A percentile compares a stretch with the other conserved stretches of the same genome.
Evolutionary conservation across 768 basidiomycete species (phyloP).

Genomic region (Coprinellus micaceus): DNA sequence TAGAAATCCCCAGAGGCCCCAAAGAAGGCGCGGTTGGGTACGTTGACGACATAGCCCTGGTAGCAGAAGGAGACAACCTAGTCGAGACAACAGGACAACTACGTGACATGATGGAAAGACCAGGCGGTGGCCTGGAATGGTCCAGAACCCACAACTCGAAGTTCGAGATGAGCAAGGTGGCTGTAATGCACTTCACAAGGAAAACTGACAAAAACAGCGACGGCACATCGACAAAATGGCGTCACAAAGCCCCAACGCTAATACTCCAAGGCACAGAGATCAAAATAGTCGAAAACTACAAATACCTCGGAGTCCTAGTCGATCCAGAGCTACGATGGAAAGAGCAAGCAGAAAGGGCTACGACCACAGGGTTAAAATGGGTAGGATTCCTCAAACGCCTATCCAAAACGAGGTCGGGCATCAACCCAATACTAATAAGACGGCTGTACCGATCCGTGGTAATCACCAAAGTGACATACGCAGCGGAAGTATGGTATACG

Average conservation of each 20-base stretch:
- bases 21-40: too few species aligned
- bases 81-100: constrained; percentile 13
- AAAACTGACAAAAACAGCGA: not conserved
- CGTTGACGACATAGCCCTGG: too few species aligned
- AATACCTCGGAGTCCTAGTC: constrained; percentile 24
- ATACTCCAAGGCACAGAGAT: constrained; percentile 9
- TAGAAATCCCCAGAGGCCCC: too few species aligned
- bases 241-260: not conserved
- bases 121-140: constrained; percentile 25
- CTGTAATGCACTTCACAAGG: constrained; percentile 21
- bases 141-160: constrained; percentile 21
- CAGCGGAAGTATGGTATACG: constrained; percentile 20
- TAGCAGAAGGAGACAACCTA: constrained; percentile 21
- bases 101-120: constrained; percentile 21
- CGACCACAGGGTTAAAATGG: constrained; percentile 14
- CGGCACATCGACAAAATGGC: not conserved
- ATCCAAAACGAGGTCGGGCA: constrained; percentile 10
- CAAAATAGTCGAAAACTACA: constrained; percentile 12
- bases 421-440: constrained; percentile 13
- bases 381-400: constrained; percentile 12
- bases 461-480: constrained; percentile 22
- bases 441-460: constrained; percentile 22
- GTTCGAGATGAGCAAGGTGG: constrained; percentile 29
- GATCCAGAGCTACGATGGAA: constrained; percentile 18
- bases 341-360: constrained; percentile 4